phyloP scores from a whole-genome alignment of 441 rosid species.

The Isatis lusitanica region DNA sequence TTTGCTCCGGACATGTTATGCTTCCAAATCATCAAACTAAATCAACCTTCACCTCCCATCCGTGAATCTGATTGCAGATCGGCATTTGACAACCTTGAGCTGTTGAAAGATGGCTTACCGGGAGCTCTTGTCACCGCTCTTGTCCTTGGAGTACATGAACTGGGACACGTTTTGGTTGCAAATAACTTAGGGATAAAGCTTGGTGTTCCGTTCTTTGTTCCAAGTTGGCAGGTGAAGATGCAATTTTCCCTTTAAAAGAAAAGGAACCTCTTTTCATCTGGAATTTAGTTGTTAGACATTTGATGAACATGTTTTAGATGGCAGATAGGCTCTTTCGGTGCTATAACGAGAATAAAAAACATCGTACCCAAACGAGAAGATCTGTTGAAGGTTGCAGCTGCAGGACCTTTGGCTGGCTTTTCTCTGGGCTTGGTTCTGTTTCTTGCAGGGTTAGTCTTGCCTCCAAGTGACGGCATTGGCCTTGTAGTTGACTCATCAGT shows the following conservation, averaged over 20 bases:
- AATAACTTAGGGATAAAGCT: slow-evolving; percentile 66
- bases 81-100: slow-evolving; percentile 67
- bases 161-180: slow-evolving; percentile 73
- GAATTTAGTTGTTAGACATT: slow-evolving; percentile 19
- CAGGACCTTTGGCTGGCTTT: slow-evolving; percentile 95
- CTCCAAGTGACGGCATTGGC: slow-evolving; percentile 85
- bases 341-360: slow-evolving; percentile 78
- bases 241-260: slow-evolving; percentile 12
- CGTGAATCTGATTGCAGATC: slow-evolving; percentile 52
- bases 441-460: slow-evolving; percentile 73
- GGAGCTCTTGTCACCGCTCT: slow-evolving; percentile 87
- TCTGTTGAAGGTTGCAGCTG: slow-evolving; percentile 86
- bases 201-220: slow-evolving; percentile 90
- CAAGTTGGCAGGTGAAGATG: slow-evolving; percentile 93
- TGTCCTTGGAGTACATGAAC: slow-evolving; percentile 77
- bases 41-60: background rate
- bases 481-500: slow-evolving; percentile 77
- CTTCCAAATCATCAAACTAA: background rate
- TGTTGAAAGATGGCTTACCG: slow-evolving; percentile 74
- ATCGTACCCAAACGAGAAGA: slow-evolving; percentile 85
- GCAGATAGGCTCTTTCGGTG: slow-evolving; percentile 99
- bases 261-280: slow-evolving; percentile 9
- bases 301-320: slow-evolving; percentile 49
- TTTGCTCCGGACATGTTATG: slow-evolving; percentile 6
- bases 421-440: slow-evolving; percentile 73